These are phyloP conservation scores for Lactarius deliciosus DNA, from an alignment of 768 basidiomycete species.

Conservation along the genomic window DNA sequence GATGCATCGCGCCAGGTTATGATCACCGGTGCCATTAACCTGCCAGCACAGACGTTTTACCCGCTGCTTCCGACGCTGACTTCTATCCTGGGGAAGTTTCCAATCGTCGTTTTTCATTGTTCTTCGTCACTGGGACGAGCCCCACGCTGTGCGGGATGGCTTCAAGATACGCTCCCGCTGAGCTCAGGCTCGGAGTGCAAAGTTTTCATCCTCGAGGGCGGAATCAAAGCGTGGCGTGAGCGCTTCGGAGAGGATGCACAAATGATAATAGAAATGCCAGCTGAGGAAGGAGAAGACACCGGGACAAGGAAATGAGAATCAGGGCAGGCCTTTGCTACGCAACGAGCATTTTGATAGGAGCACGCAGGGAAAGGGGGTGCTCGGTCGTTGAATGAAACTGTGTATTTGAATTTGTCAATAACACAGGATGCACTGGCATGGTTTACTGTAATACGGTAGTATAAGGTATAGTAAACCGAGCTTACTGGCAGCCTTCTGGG, in stretches of 20 bases:
- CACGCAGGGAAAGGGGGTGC: neutral
- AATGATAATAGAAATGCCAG: slow-evolving; percentile 51
- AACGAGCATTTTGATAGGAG: neutral
- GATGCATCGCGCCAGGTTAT: slow-evolving; percentile 27
- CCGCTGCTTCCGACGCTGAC: slow-evolving; percentile 38
- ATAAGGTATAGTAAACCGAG: neutral
- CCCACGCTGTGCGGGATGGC: slow-evolving; percentile 31
- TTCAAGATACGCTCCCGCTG: slow-evolving; percentile 31
- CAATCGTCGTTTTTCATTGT: slow-evolving; percentile 34
- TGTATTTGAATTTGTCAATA: neutral
- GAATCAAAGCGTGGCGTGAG: slow-evolving; percentile 33
- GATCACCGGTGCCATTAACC: slow-evolving; percentile 42
- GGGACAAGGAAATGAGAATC: slow-evolving; percentile 6
- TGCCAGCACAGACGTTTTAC: slow-evolving; percentile 47
- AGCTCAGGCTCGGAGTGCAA: slow-evolving; percentile 21
- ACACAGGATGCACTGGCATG: neutral
- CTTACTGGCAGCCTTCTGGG: neutral
- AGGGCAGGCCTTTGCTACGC: neutral
- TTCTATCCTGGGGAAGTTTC: slow-evolving; percentile 34
- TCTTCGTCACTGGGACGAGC: slow-evolving; percentile 31
- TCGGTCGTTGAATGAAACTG: neutral
- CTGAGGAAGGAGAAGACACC: slow-evolving; percentile 1
- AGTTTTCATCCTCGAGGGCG: slow-evolving; percentile 31
- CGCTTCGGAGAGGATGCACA: slow-evolving; percentile 27
- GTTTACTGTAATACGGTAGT: neutral